Conservation (phyloP, 495 filamentous ascomycete species). For the Podospora australis region DNA sequence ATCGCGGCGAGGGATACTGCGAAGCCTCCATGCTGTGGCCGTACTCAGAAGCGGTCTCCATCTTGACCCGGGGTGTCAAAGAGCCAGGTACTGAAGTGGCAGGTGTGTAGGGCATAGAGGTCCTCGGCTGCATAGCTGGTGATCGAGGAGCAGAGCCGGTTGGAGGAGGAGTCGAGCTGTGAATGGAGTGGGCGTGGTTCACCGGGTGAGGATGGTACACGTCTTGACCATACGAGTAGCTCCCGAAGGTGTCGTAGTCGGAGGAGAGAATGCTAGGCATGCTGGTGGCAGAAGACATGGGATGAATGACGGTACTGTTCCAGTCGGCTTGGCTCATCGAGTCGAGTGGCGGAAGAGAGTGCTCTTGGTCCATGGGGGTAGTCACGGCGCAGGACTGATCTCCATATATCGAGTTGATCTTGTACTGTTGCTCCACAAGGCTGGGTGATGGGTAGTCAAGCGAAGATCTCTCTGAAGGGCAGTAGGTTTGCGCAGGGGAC, state of each 20-base stretch:
- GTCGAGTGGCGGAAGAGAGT: conserved; percentile 37
- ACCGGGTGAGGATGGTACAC: conserved; percentile 39
- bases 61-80: conserved; percentile 45
- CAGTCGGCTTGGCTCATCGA: conserved; percentile 39
- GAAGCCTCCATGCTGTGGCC: conserved; percentile 33
- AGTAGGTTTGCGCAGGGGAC: conserved; percentile 42
- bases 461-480: conserved; percentile 39
- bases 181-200: conserved; percentile 37
- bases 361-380: conserved; percentile 34
- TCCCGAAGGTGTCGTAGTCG: conserved; percentile 48
- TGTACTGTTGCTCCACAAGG: conserved; percentile 41
- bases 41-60: conserved; percentile 41
- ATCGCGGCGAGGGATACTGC: conserved; percentile 44
- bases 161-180: conserved; percentile 37
- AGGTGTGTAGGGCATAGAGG: conserved; percentile 31
- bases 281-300: conserved; percentile 32
- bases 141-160: conserved; percentile 38
- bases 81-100: conserved; percentile 27
- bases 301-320: conserved; percentile 32
- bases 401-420: conserved; percentile 39
- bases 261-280: conserved; percentile 44
- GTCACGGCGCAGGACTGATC: conserved; percentile 34
- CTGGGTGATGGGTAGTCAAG: conserved; percentile 42
- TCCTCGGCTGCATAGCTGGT: conserved; percentile 29
- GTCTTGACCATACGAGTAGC: conserved; percentile 44